Conservation (phyloP, 2,329 filamentous ascomycete genomes). For the Knufia petricola region DNA sequence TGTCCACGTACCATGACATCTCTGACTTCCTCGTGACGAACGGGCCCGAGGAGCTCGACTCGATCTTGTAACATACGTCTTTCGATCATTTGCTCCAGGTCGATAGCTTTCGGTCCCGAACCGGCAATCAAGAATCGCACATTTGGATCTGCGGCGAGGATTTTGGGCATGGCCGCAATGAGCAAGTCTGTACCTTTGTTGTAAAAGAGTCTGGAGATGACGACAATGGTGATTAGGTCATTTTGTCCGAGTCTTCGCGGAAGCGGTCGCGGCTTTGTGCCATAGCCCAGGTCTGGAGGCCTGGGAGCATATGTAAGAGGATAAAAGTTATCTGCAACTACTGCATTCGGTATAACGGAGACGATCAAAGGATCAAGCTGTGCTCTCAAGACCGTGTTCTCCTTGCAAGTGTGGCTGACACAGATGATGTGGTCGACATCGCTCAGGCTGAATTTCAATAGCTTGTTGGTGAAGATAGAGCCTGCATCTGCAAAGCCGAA, state of each 20-base stretch:
- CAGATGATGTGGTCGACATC: slow-evolving; percentile 98
- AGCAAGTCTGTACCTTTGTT: slow-evolving; percentile 97
- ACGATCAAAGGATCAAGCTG: slow-evolving; percentile 95
- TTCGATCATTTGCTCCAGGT: slow-evolving; percentile 96
- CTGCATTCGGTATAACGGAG: slow-evolving; percentile 93
- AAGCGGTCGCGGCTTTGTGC: slow-evolving; percentile 34
- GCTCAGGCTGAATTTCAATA: slow-evolving; percentile 89
- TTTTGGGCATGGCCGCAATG: slow-evolving; percentile 90
- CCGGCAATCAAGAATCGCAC: slow-evolving; percentile 96
- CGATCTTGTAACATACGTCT: slow-evolving; percentile 87
- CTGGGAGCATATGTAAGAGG: slow-evolving; percentile 50
- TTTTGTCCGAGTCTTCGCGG: slow-evolving; percentile 65
- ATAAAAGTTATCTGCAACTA: slow-evolving; percentile 91
- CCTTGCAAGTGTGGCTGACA: slow-evolving; percentile 97
- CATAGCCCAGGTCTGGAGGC: slow-evolving; percentile 28
- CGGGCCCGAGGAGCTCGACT: slow-evolving; percentile 81
- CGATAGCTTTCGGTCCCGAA: slow-evolving; percentile 91
- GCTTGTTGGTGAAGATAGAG: slow-evolving; percentile 92
- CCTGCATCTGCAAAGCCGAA: slow-evolving; percentile 95
- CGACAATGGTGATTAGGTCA: slow-evolving; percentile 89
- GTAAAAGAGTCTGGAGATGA: slow-evolving; percentile 94
- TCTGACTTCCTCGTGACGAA: slow-evolving; percentile 91
- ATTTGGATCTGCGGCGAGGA: slow-evolving; percentile 79
- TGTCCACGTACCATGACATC: slow-evolving; percentile 96
- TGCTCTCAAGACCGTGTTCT: slow-evolving; percentile 90